These are phyloP conservation scores for Debaryomycetaceae sp. DNA, from an alignment of 1,139 yeast species.

Conservation along the genomic window DNA sequence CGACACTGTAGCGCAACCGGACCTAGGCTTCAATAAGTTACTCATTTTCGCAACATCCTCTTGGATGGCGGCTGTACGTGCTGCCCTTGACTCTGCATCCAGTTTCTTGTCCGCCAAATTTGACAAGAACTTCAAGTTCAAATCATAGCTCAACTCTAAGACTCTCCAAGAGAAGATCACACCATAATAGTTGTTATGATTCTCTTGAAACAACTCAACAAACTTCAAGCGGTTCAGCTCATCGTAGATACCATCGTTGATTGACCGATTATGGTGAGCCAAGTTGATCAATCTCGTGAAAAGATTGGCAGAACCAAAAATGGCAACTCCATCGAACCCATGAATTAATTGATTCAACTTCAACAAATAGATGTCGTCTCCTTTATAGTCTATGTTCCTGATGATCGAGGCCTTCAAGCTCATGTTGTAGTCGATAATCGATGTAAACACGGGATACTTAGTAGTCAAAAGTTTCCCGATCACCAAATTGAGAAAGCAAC, in stretches of 20 bases:
- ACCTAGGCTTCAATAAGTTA: slow-evolving; percentile 13
- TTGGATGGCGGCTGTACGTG: slow-evolving; percentile 14
- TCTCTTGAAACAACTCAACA: slow-evolving; percentile 25
- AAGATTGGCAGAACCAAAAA: slow-evolving; percentile 27
- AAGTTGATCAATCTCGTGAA: slow-evolving; percentile 28
- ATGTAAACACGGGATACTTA: slow-evolving; percentile 18
- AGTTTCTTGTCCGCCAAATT: slow-evolving; percentile 11
- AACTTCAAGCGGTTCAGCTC: slow-evolving; percentile 29
- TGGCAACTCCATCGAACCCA: slow-evolving; percentile 29
- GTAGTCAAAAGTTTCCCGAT: slow-evolving; percentile 25
- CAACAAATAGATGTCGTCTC: slow-evolving; percentile 19
- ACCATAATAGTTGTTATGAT: slow-evolving; percentile 20
- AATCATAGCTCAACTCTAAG: slow-evolving; percentile 31
- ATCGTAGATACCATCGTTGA: slow-evolving; percentile 22
- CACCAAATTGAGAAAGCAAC: slow-evolving; percentile 28
- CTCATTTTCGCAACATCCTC: slow-evolving; percentile 23
- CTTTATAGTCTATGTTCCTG: slow-evolving; percentile 29
- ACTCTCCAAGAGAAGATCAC: slow-evolving; percentile 35
- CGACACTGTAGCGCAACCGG: slow-evolving; percentile 8
- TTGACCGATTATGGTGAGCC: slow-evolving; percentile 14
- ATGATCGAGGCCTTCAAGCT: slow-evolving; percentile 25
- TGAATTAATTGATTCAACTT: slow-evolving; percentile 25
- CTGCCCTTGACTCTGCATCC: slow-evolving; percentile 14
- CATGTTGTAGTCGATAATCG: slow-evolving; percentile 22
- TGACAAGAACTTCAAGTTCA: slow-evolving; percentile 27